phyloP scores from a whole-genome alignment of 768 basidiomycete genomes.

The Erythrobasidium yunnanense region DNA sequence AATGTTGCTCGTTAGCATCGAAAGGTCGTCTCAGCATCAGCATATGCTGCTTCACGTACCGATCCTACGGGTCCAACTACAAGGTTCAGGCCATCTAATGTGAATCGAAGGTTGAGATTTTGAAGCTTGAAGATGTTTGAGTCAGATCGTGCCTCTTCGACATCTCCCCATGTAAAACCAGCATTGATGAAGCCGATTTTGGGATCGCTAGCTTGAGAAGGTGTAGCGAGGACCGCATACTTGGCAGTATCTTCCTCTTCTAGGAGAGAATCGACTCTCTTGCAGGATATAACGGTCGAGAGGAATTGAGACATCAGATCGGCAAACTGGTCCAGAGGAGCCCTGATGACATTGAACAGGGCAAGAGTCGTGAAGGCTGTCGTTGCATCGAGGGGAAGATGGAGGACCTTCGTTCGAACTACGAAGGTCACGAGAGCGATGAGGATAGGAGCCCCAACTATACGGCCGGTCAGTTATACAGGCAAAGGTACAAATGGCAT shows the following conservation, averaged over 20 bases:
- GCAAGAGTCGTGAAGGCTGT: conserved; percentile 45
- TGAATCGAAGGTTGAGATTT: conserved; percentile 54
- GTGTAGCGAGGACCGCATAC: conserved; percentile 35
- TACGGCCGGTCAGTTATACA: background rate
- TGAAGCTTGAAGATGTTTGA: conserved; percentile 48
- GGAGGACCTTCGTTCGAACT: conserved; percentile 41
- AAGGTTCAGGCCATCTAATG: conserved; percentile 53
- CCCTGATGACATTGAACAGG: conserved; percentile 45
- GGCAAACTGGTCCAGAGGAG: conserved; percentile 35
- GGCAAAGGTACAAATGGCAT: background rate
- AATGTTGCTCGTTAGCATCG: background rate
- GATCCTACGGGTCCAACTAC: conserved; percentile 33
- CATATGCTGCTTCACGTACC: background rate
- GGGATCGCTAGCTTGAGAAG: conserved; percentile 37
- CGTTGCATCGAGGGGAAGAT: conserved; percentile 42
- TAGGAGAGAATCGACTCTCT: conserved; percentile 42
- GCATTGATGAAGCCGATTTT: conserved; percentile 42
- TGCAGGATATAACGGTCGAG: conserved; percentile 40
- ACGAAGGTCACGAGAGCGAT: conserved; percentile 42
- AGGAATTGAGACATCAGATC: conserved; percentile 37
- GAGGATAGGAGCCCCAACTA: conserved; percentile 41
- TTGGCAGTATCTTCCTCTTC: conserved; percentile 45
- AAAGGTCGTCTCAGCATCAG: background rate
- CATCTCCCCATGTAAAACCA: conserved; percentile 36
- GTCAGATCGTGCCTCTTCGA: conserved; percentile 24